Evolutionary conservation across 495 filamentous ascomycete genomes (phyloP).

Genomic region (Lasiosphaeriaceae sp.): DNA sequence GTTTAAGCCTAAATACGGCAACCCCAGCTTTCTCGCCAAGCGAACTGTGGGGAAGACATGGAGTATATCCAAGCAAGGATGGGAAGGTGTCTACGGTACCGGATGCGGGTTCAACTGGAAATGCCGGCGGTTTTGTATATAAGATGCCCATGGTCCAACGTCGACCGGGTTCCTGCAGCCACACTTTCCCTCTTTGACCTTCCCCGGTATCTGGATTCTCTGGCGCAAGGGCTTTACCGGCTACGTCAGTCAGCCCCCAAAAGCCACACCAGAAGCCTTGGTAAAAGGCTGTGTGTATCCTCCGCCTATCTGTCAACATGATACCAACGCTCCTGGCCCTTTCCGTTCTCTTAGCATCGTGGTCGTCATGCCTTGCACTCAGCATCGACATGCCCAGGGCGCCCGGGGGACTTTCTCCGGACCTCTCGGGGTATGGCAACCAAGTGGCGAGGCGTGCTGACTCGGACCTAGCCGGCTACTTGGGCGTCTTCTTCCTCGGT

Average conservation of each 20-base stretch:
- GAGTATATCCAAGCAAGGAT: not conserved
- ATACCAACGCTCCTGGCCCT: no score
- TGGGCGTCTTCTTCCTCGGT: conserved; percentile 52
- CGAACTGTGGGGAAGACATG: not conserved
- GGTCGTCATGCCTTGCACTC: conserved; percentile 1
- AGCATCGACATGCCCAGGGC: not conserved
- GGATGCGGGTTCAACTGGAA: not conserved
- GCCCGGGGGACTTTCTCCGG: conserved; percentile 1
- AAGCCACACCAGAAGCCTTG: not conserved
- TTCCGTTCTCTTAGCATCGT: not conserved
- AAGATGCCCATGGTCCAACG: not conserved
- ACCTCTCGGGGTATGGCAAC: conserved; percentile 1
- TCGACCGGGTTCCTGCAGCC: not conserved
- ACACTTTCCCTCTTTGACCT: not conserved
- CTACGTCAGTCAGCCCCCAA: not conserved
- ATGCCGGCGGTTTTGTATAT: not conserved
- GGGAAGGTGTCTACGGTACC: not conserved
- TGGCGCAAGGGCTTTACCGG: no score
- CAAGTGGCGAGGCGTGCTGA: conserved; percentile 32
- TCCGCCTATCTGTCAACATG: not conserved
- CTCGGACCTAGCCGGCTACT: conserved; percentile 40
- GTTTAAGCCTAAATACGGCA: not conserved
- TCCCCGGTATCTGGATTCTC: conserved; percentile 5
- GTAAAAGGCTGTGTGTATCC: no score
- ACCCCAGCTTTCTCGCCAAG: not conserved